Conservation (phyloP, 1,284 basidiomycete genomes). For the Thecaphora thlaspeos region DNA sequence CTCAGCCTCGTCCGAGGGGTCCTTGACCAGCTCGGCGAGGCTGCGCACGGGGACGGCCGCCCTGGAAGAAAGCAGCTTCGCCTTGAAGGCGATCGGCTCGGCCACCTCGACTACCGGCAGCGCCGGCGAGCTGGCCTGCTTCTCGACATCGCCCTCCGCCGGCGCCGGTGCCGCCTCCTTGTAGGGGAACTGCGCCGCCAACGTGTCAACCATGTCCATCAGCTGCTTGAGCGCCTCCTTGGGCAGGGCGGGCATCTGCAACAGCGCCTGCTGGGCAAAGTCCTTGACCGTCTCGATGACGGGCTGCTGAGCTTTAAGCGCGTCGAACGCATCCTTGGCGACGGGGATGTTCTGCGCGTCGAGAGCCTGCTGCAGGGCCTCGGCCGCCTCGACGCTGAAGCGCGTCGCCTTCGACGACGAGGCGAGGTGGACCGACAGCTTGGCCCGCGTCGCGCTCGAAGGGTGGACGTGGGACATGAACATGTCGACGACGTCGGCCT, state of each 20-base stretch:
- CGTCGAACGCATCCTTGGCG: constrained; percentile 62
- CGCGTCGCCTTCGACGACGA: constrained; percentile 63
- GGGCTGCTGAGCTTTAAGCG: constrained; percentile 63
- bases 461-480: constrained; percentile 71
- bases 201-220: constrained; percentile 63
- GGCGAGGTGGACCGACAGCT: constrained; percentile 43
- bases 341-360: constrained; percentile 64
- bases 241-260: constrained; percentile 57
- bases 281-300: constrained; percentile 53
- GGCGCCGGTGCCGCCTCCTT: constrained; percentile 60
- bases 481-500: constrained; percentile 74
- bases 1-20: constrained; percentile 26
- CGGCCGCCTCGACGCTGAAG: constrained; percentile 69
- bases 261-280: constrained; percentile 32
- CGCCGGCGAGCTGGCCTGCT: constrained; percentile 61
- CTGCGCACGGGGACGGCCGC: constrained; percentile 59
- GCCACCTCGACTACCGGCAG: constrained; percentile 65
- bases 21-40: constrained; percentile 24
- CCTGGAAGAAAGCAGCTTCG: constrained; percentile 61
- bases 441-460: constrained; percentile 35
- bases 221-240: constrained; percentile 63
- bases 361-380: constrained; percentile 67
- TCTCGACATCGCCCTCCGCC: constrained; percentile 54
- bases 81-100: constrained; percentile 73
- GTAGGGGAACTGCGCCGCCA: constrained; percentile 66